Conservation (phyloP, 75 land plant genomes). For the Chamaecyparis obtusa region DNA sequence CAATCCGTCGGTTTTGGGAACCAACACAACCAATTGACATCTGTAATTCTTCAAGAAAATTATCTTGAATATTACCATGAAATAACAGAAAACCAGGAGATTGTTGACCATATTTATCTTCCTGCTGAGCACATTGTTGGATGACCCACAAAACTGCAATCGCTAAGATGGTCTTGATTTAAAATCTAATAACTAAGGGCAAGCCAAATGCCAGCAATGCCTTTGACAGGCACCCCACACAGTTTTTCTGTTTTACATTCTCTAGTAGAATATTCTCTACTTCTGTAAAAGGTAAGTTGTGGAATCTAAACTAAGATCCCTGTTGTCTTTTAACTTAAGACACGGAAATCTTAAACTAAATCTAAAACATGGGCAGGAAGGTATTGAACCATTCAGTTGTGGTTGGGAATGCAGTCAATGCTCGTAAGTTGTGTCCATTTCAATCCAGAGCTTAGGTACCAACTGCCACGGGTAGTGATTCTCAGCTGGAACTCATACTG, state of each 20-base stretch:
- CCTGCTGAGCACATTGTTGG: background rate
- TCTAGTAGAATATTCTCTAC: background rate
- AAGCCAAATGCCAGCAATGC: background rate
- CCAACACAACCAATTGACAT: too few species aligned
- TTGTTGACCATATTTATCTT: background rate
- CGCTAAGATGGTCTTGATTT: background rate
- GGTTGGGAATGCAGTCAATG: background rate
- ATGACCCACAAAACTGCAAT: background rate
- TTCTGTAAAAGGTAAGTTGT: background rate
- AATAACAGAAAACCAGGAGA: background rate
- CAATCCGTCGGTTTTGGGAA: too few species aligned
- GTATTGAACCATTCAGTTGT: background rate
- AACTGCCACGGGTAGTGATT: background rate
- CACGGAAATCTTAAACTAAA: background rate
- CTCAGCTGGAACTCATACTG: background rate
- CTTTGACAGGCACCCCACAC: background rate
- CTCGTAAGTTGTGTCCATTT: background rate
- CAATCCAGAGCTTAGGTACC: background rate
- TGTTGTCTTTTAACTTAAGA: background rate
- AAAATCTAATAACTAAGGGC: background rate
- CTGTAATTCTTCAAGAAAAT: too few species aligned
- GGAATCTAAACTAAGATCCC: background rate
- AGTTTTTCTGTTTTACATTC: background rate
- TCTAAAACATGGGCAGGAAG: background rate
- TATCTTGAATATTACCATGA: too few species aligned